These are phyloP conservation scores for Mucor plumbeus DNA, from an alignment of 371 early-diverging fungal genomes.

Conservation along the genomic window DNA sequence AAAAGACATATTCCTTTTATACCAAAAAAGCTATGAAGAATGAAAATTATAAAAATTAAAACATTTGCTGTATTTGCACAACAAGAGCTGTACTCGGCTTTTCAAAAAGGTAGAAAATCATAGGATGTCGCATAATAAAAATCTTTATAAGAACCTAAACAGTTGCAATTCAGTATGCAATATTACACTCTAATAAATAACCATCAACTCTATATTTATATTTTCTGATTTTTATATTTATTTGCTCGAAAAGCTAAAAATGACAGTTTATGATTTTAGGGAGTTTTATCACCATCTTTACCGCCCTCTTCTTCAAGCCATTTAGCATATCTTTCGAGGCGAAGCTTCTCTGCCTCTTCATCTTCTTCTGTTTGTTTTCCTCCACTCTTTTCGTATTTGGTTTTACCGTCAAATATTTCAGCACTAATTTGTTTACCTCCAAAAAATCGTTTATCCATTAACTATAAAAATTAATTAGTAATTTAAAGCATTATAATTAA, in stretches of 20 bases:
- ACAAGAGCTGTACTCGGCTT: too few relatives aligned
- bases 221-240: too few relatives aligned
- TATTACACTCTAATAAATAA: neutral
- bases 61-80: neutral
- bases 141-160: neutral
- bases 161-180: neutral
- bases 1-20: conserved; percentile 20
- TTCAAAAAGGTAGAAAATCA: neutral
- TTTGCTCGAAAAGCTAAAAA: too few relatives aligned
- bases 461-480: conserved; percentile 42
- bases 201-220: too few relatives aligned
- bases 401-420: conserved; percentile 80
- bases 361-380: conserved; percentile 61
- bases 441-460: conserved; percentile 93
- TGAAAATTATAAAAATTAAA: neutral
- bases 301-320: conserved; percentile 74
- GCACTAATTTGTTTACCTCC: conserved; percentile 85
- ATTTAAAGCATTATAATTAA: neutral
- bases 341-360: conserved; percentile 70
- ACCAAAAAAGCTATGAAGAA: neutral
- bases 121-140: neutral
- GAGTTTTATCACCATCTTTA: conserved; percentile 33
- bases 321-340: conserved; percentile 79
- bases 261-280: neutral
- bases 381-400: conserved; percentile 62